Percentiles rank a stretch among this genome's conserved stretches.
These are phyloP conservation scores for Aotearoamyces nothofagi DNA, from an alignment of 2,329 filamentous ascomycete genomes.

Conservation along the genomic window DNA sequence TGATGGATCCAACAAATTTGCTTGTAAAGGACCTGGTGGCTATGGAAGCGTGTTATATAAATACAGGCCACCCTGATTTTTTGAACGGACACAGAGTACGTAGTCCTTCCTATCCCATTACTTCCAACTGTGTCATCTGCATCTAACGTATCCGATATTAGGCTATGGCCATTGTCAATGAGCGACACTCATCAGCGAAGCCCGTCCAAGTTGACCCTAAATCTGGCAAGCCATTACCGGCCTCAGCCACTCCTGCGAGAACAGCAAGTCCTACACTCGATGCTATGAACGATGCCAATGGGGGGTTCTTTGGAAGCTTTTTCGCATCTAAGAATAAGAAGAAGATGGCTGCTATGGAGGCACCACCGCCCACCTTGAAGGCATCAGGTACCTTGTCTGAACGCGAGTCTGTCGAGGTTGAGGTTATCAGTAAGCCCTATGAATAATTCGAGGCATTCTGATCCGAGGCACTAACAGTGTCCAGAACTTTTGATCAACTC, in stretches of 20 bases:
- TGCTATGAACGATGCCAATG: constrained; percentile 37
- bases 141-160: constrained; percentile 17
- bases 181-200: constrained; percentile 67
- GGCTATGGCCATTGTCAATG: constrained; percentile 97
- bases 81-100: constrained; percentile 79
- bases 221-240: constrained; percentile 82
- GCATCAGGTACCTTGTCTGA: constrained; percentile 88
- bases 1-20: constrained; percentile 97
- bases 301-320: constrained; percentile 95
- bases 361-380: constrained; percentile 83
- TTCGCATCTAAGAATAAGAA: constrained; percentile 99
- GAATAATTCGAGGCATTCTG: neutral
- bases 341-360: constrained; percentile 99
- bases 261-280: constrained; percentile 59
- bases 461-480: constrained; percentile 7
- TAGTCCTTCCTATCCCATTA: too few relatives aligned
- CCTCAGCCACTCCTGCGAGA: constrained; percentile 47
- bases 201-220: constrained; percentile 96
- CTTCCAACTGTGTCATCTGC: too few relatives aligned
- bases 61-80: constrained; percentile 96
- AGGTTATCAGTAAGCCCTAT: constrained; percentile 75
- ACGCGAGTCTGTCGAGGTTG: constrained; percentile 88
- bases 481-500: constrained; percentile 85
- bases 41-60: constrained; percentile 97
- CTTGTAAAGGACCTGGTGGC: constrained; percentile 80